Evolutionary conservation across 495 filamentous ascomycete genomes (phyloP).

Genomic region (Parathielavia hyrcaniae): DNA sequence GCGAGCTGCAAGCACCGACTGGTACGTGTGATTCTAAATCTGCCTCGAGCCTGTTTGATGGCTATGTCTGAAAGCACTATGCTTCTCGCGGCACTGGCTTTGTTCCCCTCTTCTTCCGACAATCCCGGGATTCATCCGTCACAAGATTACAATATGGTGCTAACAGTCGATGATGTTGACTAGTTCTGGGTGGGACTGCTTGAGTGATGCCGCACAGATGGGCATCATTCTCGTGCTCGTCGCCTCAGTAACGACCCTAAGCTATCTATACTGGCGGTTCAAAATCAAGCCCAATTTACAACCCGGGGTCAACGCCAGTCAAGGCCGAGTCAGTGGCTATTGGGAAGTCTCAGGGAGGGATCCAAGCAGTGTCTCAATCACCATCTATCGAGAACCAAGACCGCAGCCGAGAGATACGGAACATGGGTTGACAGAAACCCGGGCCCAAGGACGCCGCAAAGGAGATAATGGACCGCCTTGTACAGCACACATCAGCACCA

Average conservation of each 20-base stretch:
- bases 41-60: neutral
- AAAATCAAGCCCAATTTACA: neutral
- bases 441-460: neutral
- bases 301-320: neutral
- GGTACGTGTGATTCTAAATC: neutral
- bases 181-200: slow-evolving; percentile 23
- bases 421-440: neutral
- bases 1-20: neutral
- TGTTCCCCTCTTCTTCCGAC: too few relatives aligned
- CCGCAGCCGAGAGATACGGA: neutral
- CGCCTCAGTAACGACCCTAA: neutral
- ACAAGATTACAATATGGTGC: too few relatives aligned
- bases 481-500: neutral
- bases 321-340: neutral
- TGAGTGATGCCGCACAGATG: slow-evolving; percentile 14
- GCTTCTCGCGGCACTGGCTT: neutral
- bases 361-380: slow-evolving; percentile 9
- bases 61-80: neutral
- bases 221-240: slow-evolving; percentile 19
- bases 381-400: slow-evolving; percentile 9
- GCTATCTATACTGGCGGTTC: slow-evolving; percentile 10
- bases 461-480: neutral
- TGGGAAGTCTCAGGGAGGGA: neutral
- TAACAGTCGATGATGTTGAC: neutral
- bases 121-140: too few relatives aligned